A percentile compares a stretch with the other conserved stretches of the same genome.
Evolutionary conservation across 306 rosid genomes (phyloP).

Genomic region (Calophaca sinica): DNA sequence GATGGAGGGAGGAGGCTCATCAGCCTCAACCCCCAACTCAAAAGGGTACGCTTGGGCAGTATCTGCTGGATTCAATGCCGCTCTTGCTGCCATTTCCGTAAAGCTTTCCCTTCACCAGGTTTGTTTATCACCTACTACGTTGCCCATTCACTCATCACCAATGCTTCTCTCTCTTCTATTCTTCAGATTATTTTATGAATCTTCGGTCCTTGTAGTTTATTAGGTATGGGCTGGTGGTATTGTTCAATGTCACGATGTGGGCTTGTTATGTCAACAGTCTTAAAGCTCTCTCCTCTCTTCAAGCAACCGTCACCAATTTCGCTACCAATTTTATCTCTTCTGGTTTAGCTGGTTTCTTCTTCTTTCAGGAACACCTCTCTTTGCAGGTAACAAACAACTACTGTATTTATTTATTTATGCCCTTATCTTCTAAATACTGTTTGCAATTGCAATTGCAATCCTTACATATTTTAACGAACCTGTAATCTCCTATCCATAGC

Average conservation of each 20-base stretch:
- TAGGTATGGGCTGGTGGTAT: constrained; percentile 62
- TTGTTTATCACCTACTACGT: not conserved
- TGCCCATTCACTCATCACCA: too few species aligned
- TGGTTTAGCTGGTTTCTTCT: constrained; percentile 80
- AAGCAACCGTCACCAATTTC: constrained; percentile 91
- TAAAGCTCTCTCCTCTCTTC: constrained; percentile 81
- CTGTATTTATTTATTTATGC: not conserved
- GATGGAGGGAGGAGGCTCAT: constrained; percentile 21
- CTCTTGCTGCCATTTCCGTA: constrained; percentile 50
- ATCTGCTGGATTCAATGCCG: constrained; percentile 53
- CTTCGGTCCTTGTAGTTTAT: constrained; percentile 51
- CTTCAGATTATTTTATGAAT: not conserved
- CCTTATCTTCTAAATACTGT: not conserved
- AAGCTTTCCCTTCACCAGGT: constrained; percentile 45
- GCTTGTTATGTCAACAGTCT: constrained; percentile 86
- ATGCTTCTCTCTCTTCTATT: not conserved
- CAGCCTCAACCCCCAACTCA: not conserved
- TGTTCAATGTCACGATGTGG: constrained; percentile 90
- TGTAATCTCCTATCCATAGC: not conserved
- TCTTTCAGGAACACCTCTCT: constrained; percentile 75
- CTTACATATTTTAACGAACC: not conserved
- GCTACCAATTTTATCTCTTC: constrained; percentile 87
- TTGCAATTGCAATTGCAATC: constrained; percentile 6
- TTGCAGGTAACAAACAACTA: constrained; percentile 55
- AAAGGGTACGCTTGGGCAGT: constrained; percentile 49